Base-by-base conservation (phyloP, 768 basidiomycete genomes). In the Trametes maxima region DNA sequence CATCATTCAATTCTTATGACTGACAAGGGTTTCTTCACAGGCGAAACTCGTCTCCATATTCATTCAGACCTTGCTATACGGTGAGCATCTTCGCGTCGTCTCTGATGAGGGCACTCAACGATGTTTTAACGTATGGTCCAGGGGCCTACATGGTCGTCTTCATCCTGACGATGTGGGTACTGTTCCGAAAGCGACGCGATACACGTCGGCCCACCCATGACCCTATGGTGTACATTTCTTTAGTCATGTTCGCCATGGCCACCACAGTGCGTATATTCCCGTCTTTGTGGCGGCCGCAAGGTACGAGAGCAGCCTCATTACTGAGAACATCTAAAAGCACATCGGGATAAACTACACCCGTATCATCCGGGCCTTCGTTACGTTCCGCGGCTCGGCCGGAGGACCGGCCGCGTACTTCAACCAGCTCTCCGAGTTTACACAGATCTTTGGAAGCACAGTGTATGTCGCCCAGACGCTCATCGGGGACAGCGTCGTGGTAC, bases 391-490 rank as follows among this genome's bases (percentile, higher is more conserved):
- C 48, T 44, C 21, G 4, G 55, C 54, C 21, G 60, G 55, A 12
- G 60, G 60, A 14, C 73, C 75, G 5, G 65, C 68, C 33, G 72
- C 70, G 0, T 77, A 68, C 60, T 77, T 75, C 67, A 73, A 73
- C 46, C 56, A 69, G 42, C 67, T 77, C 21, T 73, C 74, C 5
- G 69, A 73, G 24, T 75, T 74, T 48, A 75, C 75, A 8, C 74
- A 78, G 45, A 64, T 76, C 14, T 74, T 78, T 57, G 75, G 73
- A 37, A 77, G 74, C 53, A 68, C 76, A 12, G 66, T 77, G 36
- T 78, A 76, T 60, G 65, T 74, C 22, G 63, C 68, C 1, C 78
- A 78, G 62, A 78, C 77, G 5, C 64, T 78, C 25, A 66, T 77
- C 1, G 78, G 77, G 17, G 78, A 78, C 57, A 39, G 48, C 33